Conservation (phyloP, 2,329 filamentous ascomycete genomes). For the Kalmusia sp. region DNA sequence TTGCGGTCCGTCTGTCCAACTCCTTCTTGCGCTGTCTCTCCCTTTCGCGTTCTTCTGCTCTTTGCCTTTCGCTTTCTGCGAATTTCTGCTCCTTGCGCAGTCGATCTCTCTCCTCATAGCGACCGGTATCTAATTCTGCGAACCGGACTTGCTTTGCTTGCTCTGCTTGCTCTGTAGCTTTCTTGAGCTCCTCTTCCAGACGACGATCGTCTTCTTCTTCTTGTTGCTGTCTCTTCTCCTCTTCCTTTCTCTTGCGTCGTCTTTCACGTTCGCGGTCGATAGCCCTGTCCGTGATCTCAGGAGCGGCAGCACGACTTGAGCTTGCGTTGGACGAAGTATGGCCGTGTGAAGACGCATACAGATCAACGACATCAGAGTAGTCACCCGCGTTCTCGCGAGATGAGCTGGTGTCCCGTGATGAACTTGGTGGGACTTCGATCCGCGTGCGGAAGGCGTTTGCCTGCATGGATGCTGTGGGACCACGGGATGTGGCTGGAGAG, state of each 20-base stretch:
- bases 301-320: constrained; percentile 20
- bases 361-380: constrained; percentile 26
- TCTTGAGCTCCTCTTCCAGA: constrained; percentile 16
- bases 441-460: constrained; percentile 29
- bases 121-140: constrained; percentile 21
- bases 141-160: constrained; percentile 36
- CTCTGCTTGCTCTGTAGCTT: constrained; percentile 20
- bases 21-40: constrained; percentile 13
- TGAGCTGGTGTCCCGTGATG: constrained; percentile 17
- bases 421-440: constrained; percentile 23
- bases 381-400: constrained; percentile 22
- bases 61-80: constrained; percentile 28
- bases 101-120: constrained; percentile 26
- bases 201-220: constrained; percentile 31
- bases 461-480: constrained; percentile 12
- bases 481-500: constrained; percentile 24
- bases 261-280: constrained; percentile 30
- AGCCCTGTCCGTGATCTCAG: constrained; percentile 30
- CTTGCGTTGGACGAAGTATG: constrained; percentile 12
- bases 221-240: constrained; percentile 21
- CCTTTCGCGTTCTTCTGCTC: constrained; percentile 23
- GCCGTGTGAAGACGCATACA: constrained; percentile 24
- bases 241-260: constrained; percentile 25
- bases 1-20: constrained; percentile 1
- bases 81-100: constrained; percentile 27